A percentile compares a stretch with the other conserved stretches of the same genome.
phyloP scores from a whole-genome alignment of 23 red algal genomes.

The Gracilaria vermiculophylla region DNA sequence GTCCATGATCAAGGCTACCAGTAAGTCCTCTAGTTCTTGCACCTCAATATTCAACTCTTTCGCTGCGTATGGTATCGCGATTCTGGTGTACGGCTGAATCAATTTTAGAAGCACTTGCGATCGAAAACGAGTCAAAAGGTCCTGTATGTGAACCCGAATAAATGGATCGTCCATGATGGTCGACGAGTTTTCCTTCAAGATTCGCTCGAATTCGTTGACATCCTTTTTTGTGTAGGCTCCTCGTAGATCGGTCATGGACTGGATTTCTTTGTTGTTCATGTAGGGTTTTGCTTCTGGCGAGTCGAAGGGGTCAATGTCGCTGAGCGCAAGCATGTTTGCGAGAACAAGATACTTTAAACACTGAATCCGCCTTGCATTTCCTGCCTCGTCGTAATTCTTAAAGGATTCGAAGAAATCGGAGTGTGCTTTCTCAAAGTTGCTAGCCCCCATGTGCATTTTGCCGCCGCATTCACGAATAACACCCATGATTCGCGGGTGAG shows the following conservation, averaged over 20 bases:
- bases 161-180: constrained; percentile 94
- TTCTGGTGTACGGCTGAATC: constrained; percentile 80
- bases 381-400: constrained; percentile 97
- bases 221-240: constrained; percentile 85
- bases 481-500: constrained; percentile 92
- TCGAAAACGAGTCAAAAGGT: constrained; percentile 71
- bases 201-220: constrained; percentile 80
- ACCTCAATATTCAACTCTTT: constrained; percentile 73
- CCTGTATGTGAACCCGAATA: constrained; percentile 79
- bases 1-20: constrained; percentile 91
- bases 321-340: constrained; percentile 95
- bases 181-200: constrained; percentile 71
- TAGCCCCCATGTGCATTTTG: constrained; percentile 89
- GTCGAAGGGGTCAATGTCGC: constrained; percentile 93
- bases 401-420: constrained; percentile 98
- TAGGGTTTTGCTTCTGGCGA: constrained; percentile 95
- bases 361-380: constrained; percentile 76
- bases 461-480: constrained; percentile 97
- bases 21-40: constrained; percentile 80
- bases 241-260: constrained; percentile 80
- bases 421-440: constrained; percentile 77
- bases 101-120: constrained; percentile 80
- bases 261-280: constrained; percentile 81
- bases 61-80: constrained; percentile 75
- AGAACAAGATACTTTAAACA: constrained; percentile 96